A percentile compares a stretch with the other conserved stretches of the same genome.
These are phyloP conservation scores for Herpotrichia juniperi DNA, from an alignment of 2,329 filamentous ascomycete species.

Conservation along the genomic window DNA sequence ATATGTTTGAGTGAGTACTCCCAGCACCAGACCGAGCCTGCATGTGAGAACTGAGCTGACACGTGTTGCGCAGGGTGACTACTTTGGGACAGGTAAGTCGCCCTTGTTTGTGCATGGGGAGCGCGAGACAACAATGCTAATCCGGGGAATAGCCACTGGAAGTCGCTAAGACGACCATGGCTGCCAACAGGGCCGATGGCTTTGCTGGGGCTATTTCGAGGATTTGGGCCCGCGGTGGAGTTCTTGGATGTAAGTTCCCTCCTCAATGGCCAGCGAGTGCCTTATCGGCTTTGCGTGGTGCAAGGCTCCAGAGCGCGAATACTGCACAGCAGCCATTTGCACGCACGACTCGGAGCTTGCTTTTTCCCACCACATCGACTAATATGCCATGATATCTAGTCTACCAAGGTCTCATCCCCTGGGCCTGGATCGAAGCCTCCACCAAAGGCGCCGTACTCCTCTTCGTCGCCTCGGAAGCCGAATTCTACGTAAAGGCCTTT, in stretches of 20 bases:
- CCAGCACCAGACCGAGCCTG: background rate
- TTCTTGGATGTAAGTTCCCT: conserved; percentile 81
- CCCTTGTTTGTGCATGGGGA: background rate
- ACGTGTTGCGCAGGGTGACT: conserved; percentile 59
- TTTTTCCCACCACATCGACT: conserved; percentile 10
- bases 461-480: conserved; percentile 97
- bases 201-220: conserved; percentile 81
- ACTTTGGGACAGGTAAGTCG: conserved; percentile 67
- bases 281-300: background rate
- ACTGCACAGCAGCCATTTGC: background rate
- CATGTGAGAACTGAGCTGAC: conserved; percentile 17
- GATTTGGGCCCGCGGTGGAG: conserved; percentile 93
- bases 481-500: conserved; percentile 84
- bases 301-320: background rate
- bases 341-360: background rate
- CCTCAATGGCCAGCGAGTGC: conserved; percentile 1
- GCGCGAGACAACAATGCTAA: conserved; percentile 45
- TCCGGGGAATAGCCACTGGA: conserved; percentile 80
- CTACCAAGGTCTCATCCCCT: conserved; percentile 99
- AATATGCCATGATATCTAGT: conserved; percentile 62
- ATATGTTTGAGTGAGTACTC: conserved; percentile 81
- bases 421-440: conserved; percentile 99
- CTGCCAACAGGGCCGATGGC: conserved; percentile 89
- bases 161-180: conserved; percentile 99
- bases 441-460: conserved; percentile 99